These are phyloP conservation scores for Platanus orientalis DNA, from an alignment of 164 flowering plant species.

Conservation along the genomic window DNA sequence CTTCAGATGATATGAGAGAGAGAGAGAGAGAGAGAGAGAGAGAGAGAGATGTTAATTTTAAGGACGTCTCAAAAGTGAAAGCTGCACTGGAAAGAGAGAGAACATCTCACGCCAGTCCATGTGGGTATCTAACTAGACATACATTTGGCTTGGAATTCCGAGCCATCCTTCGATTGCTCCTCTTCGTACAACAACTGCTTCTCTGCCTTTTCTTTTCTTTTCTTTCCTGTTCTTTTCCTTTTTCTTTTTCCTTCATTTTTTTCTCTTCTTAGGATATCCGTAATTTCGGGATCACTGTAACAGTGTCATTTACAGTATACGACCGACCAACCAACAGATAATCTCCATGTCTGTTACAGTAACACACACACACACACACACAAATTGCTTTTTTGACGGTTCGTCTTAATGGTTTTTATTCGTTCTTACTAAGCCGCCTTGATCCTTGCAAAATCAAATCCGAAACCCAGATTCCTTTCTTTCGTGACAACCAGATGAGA, in stretches of 20 bases:
- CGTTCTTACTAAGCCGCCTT: slow-evolving; percentile 30
- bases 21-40: slow-evolving; percentile 8
- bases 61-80: slow-evolving; percentile 36
- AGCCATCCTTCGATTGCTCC: slow-evolving; percentile 23
- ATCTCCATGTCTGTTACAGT: slow-evolving; percentile 6
- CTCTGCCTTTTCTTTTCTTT: no score
- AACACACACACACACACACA: no score
- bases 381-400: slow-evolving; percentile 16
- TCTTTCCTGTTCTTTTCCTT: no score
- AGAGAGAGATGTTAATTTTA: no score
- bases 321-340: no score
- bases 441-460: slow-evolving; percentile 44
- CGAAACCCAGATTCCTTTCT: slow-evolving; percentile 37
- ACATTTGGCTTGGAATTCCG: slow-evolving; percentile 32
- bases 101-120: slow-evolving; percentile 25
- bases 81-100: slow-evolving; percentile 31
- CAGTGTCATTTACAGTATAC: background rate
- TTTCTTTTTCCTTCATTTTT: background rate
- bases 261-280: background rate
- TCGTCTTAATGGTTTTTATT: slow-evolving; percentile 25
- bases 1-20: slow-evolving; percentile 6
- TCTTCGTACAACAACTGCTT: slow-evolving; percentile 3
- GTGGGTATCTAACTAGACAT: slow-evolving; percentile 10
- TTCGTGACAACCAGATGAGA: no score
- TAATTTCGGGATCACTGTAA: background rate